A percentile compares a stretch with the other conserved stretches of the same genome.
Evolutionary conservation across 805 yeast genomes (phyloP).

Genomic region (Ogataea degrootiae): DNA sequence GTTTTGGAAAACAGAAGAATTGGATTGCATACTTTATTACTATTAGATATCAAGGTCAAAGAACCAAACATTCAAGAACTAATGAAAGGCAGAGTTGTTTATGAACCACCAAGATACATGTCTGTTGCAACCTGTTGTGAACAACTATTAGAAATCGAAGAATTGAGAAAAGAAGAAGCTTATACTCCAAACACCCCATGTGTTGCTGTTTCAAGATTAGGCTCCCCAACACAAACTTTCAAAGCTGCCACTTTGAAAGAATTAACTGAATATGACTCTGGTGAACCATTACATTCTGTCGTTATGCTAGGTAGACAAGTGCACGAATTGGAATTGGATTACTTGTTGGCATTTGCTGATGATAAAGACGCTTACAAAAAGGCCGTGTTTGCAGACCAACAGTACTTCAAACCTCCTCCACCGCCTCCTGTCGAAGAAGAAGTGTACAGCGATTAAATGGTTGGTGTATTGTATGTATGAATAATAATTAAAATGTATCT

Average conservation of each 20-base stretch:
- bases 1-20: constrained; percentile 82
- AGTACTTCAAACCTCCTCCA: constrained; percentile 68
- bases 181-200: constrained; percentile 88
- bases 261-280: constrained; percentile 78
- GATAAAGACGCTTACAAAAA: constrained; percentile 46
- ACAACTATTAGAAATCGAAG: constrained; percentile 87
- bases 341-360: constrained; percentile 69
- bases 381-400: constrained; percentile 55
- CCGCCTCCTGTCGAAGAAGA: constrained; percentile 6
- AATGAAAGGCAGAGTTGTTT: constrained; percentile 86
- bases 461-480: not conserved
- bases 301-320: constrained; percentile 89
- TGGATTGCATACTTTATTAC: constrained; percentile 85
- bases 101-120: constrained; percentile 98
- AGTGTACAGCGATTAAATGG: constrained; percentile 4
- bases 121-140: constrained; percentile 82
- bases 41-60: constrained; percentile 91
- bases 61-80: constrained; percentile 93
- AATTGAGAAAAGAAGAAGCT: constrained; percentile 65
- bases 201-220: constrained; percentile 87
- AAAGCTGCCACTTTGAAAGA: constrained; percentile 81
- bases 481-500: not conserved
- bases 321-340: constrained; percentile 89
- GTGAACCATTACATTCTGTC: constrained; percentile 91
- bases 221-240: constrained; percentile 77